Percentiles rank a stretch among this genome's conserved stretches.
These are phyloP conservation scores for Phytophthora fragariaefolia DNA, from an alignment of 352 stramenopile species.

Conservation along the genomic window DNA sequence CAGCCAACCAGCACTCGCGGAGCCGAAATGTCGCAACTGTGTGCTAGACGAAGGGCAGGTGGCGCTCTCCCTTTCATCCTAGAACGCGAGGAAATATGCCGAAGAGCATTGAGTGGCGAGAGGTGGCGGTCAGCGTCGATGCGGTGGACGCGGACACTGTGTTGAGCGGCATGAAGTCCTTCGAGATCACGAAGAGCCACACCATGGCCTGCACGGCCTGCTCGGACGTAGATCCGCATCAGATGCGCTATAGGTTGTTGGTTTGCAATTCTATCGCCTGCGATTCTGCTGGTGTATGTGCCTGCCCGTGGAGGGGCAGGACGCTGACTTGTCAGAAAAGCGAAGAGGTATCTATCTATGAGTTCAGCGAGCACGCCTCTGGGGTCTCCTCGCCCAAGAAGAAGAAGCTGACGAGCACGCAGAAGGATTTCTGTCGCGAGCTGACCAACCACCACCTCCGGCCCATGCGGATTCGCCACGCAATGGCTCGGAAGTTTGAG, in stretches of 20 bases:
- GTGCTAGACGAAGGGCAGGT: too few relatives aligned
- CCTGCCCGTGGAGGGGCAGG: slow-evolving; percentile 3
- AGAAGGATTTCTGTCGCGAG: slow-evolving; percentile 10
- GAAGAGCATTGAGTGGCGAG: background rate
- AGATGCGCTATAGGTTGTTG: slow-evolving; percentile 12
- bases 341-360: slow-evolving; percentile 10
- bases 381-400: background rate
- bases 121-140: background rate
- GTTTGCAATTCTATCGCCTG: slow-evolving; percentile 3
- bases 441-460: background rate
- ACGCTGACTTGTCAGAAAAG: background rate
- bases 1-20: slow-evolving; percentile 4
- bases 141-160: background rate
- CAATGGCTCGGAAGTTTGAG: slow-evolving; percentile 11
- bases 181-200: slow-evolving; percentile 9
- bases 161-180: background rate
- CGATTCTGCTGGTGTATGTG: background rate
- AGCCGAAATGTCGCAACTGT: background rate
- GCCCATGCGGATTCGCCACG: slow-evolving; percentile 8
- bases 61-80: background rate
- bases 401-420: slow-evolving; percentile 6
- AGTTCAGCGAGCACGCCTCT: background rate
- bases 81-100: slow-evolving; percentile 6
- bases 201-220: slow-evolving; percentile 3
- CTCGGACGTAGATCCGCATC: background rate